Percentiles rank a stretch among this genome's conserved stretches.
phyloP scores from a whole-genome alignment of 1,139 yeast species.

The Pichia sp. region DNA sequence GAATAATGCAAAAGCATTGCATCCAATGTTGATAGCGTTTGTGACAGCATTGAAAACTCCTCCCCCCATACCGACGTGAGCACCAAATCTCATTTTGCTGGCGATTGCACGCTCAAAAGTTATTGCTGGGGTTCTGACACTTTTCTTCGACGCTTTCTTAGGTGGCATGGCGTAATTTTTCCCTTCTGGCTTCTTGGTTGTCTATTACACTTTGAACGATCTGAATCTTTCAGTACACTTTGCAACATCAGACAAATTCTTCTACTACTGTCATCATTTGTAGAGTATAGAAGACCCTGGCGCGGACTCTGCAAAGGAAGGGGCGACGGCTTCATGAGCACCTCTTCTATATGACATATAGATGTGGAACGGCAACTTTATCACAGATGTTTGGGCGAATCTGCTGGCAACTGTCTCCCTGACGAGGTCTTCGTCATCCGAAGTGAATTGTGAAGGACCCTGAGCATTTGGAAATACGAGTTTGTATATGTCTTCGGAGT shows the following conservation, averaged over 20 bases:
- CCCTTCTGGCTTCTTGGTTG: not conserved
- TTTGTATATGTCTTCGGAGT: conserved; percentile 13
- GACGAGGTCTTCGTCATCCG: conserved; percentile 12
- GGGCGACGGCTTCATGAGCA: not conserved
- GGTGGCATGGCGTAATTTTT: conserved; percentile 22
- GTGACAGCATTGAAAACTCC: conserved; percentile 68
- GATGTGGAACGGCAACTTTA: conserved; percentile 1
- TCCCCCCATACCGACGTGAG: conserved; percentile 73
- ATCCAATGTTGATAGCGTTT: conserved; percentile 70
- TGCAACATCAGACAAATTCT: not conserved
- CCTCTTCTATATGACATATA: not conserved
- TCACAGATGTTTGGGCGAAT: not conserved
- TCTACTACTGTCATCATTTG: not conserved
- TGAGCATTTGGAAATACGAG: not conserved
- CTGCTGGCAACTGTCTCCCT: not conserved
- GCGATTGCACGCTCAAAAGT: conserved; percentile 12
- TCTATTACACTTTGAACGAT: not conserved
- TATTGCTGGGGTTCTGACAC: not conserved
- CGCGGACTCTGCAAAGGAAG: conserved; percentile 7
- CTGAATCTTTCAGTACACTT: not conserved
- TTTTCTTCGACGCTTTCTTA: conserved; percentile 16
- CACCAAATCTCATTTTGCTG: conserved; percentile 56
- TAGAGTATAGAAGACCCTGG: conserved; percentile 3
- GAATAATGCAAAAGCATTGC: conserved; percentile 83
- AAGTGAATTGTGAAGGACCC: not conserved